Evolutionary conservation across 345 rosid species (phyloP).

Genomic region (Bretschneidera sinensis): DNA sequence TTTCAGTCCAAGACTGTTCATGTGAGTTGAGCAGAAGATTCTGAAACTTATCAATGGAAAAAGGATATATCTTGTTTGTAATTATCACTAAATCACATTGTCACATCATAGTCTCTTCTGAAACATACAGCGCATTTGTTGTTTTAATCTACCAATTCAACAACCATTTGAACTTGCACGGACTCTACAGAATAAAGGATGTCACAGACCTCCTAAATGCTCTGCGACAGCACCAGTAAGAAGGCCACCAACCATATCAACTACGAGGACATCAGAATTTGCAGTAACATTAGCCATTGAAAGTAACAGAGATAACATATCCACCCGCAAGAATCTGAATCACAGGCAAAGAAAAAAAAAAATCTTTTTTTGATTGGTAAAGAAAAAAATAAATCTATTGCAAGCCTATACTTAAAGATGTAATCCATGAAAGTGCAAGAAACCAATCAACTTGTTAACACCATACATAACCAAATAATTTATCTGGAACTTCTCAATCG

Average conservation of each 20-base stretch:
- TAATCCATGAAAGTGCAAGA: neutral
- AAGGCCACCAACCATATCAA: constrained; percentile 93
- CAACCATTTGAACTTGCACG: neutral
- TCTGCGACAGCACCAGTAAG: constrained; percentile 94
- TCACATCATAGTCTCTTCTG: neutral
- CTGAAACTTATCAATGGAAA: no score
- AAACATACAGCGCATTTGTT: no score
- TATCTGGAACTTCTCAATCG: neutral
- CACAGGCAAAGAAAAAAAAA: constrained; percentile 8
- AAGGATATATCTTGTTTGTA: no score
- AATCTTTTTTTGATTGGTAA: no score
- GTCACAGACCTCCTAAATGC: constrained; percentile 66
- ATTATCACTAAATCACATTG: no score
- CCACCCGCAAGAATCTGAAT: constrained; percentile 72
- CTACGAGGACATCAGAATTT: constrained; percentile 73
- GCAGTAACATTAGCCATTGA: constrained; percentile 80
- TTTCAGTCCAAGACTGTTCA: no score
- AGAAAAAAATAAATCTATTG: neutral
- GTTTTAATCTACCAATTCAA: neutral
- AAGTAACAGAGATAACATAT: constrained; percentile 76
- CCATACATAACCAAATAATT: neutral
- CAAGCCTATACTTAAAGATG: neutral
- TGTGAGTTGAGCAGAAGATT: no score
- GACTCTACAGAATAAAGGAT: constrained; percentile 5
- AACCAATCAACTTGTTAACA: neutral